Percentiles rank a stretch among this genome's conserved stretches.
Evolutionary conservation across 2,329 filamentous ascomycete genomes (phyloP).

Genomic region (Colletotrichum aenigma): DNA sequence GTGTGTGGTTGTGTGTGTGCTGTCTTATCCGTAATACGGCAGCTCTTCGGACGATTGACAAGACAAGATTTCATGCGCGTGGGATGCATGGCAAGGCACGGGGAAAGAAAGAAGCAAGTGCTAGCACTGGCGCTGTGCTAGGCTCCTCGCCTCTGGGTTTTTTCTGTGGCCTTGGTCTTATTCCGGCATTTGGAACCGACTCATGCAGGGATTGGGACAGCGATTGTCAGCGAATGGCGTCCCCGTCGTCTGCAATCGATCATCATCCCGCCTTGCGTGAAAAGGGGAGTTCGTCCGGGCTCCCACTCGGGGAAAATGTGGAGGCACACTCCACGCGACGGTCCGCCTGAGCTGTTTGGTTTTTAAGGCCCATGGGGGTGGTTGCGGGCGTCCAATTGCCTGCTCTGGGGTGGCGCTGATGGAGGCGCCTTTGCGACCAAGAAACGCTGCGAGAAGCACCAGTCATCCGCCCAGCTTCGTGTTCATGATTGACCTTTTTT

Average conservation of each 20-base stretch:
- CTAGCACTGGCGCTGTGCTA: background rate
- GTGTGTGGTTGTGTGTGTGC: background rate
- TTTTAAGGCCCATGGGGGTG: background rate
- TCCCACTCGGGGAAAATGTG: slow-evolving; percentile 20
- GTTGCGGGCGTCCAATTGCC: background rate
- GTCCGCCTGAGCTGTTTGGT: slow-evolving; percentile 7
- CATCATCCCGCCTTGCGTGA: slow-evolving; percentile 16
- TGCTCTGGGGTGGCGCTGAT: background rate
- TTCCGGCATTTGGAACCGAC: slow-evolving; percentile 14
- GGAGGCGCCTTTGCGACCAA: background rate
- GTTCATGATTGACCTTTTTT: background rate
- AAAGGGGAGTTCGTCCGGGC: slow-evolving; percentile 20
- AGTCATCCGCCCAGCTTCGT: background rate
- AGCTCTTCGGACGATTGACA: slow-evolving; percentile 14
- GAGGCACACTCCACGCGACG: slow-evolving; percentile 16
- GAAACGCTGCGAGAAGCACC: background rate
- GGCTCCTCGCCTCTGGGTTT: background rate
- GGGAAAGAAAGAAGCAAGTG: background rate
- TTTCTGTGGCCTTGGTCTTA: background rate
- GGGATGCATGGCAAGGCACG: background rate
- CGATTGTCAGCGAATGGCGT: background rate
- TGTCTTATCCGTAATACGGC: background rate
- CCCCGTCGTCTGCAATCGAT: slow-evolving; percentile 11
- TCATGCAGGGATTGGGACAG: slow-evolving; percentile 8
- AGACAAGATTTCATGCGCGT: slow-evolving; percentile 3